Base-by-base conservation (phyloP, 2,329 filamentous ascomycete species). In the Penicillium rolfsii region DNA sequence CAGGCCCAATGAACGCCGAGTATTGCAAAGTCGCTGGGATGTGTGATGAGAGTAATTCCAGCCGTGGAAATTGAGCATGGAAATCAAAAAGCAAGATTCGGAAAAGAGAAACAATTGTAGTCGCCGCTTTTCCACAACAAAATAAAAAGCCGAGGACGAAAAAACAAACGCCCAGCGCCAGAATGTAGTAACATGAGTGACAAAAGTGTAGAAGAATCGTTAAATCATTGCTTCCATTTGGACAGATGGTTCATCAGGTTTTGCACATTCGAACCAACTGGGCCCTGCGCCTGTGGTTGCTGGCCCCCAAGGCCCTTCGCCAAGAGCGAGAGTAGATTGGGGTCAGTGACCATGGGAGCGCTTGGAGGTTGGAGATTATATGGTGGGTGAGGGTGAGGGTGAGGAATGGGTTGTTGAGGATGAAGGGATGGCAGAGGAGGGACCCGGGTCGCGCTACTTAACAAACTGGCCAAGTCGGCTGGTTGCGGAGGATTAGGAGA, bases 231-330 rank as follows among this genome's bases (percentile, higher is more conserved):
- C 69, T 79, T 80, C 76, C 78, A 81, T 69, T 79, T 79, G 40
- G 76, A 71, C 59, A 82, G 64, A 58, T 82, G 80, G 58, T 80
- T 77, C 73, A 82, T 79, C 52, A 82, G 76, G 59, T 80, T 80
- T 65, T 82, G 80, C 38, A 82, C 76, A 65, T 81, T 79, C 49
- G 76, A 68, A 48, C 67, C 68, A 55, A 72, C 64, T 38, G 70
- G 58, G 45, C 73, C 66, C 58, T 77, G 75, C 48, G 70, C 68
- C 58, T 77, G 77, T 40, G 70, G 68, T 55, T 72, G 73, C 49
- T 76, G 73, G 28, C 71, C 72, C 24, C 73, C 72, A 12, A 77
- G 62, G 38, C 74, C 75, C 62, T 78, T 78, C 3, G 76, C 70
- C 45, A 79, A 60, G 24, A 79, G 69, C 8, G 76, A 74, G 6